phyloP scores from a whole-genome alignment of 23 red algal genomes.

The Gracilaria domingensis region DNA sequence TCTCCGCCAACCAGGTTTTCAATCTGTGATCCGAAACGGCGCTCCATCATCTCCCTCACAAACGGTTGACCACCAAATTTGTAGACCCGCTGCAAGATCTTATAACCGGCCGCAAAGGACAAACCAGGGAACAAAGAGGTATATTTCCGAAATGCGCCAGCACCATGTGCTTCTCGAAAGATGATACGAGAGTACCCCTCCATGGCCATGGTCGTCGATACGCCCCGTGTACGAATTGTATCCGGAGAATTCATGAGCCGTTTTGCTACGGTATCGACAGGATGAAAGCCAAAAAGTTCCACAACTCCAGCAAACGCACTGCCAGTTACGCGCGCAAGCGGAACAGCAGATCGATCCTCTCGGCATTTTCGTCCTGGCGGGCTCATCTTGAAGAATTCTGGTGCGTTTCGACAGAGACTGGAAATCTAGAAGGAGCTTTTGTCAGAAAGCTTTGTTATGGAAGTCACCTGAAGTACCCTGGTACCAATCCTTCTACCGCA shows the following conservation, averaged over 20 bases:
- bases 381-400: constrained; percentile 11
- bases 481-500: too few relatives aligned
- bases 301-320: constrained; percentile 72
- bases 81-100: constrained; percentile 82
- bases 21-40: constrained; percentile 14
- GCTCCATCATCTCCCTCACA: constrained; percentile 46
- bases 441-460: too few relatives aligned
- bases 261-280: constrained; percentile 83
- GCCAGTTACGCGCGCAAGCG: constrained; percentile 57
- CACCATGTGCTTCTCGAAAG: constrained; percentile 61
- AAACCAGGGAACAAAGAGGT: constrained; percentile 72
- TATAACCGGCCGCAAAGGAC: constrained; percentile 82
- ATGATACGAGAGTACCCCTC: constrained; percentile 73
- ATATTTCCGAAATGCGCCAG: constrained; percentile 30
- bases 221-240: constrained; percentile 55
- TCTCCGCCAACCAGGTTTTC: constrained; percentile 28
- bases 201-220: constrained; percentile 51
- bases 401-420: background rate
- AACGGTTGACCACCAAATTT: constrained; percentile 86
- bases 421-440: too few relatives aligned
- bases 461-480: too few relatives aligned
- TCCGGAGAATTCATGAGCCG: constrained; percentile 59
- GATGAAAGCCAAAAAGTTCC: constrained; percentile 85
- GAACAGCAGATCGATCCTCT: constrained; percentile 36
- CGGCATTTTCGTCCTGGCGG: background rate